Base-by-base conservation (phyloP, 2,329 filamentous ascomycete genomes). In the Epicoccum nigrum region DNA sequence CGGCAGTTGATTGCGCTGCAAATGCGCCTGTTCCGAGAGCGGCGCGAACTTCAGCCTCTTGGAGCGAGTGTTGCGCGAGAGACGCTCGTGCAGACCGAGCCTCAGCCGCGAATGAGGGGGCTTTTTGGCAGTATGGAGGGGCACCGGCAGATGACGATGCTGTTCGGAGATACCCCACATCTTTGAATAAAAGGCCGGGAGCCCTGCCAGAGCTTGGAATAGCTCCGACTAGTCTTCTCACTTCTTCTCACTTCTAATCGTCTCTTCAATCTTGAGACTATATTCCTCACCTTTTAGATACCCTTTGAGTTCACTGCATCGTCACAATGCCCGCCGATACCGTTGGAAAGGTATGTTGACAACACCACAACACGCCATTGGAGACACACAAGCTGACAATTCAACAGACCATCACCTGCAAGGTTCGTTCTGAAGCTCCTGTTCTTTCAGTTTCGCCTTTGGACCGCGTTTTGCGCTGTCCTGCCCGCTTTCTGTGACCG, bases 331-430 rank as follows among this genome's bases (percentile, higher is more conserved):
- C 21, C 34, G 31, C 45, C 17, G 43, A 48, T 49, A 54, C 46
- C 42, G 51, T 50, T 50, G 45, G 45, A 35, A 46, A 49, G 49
- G 49, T 52, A 52, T 38, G 49, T 47, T 31, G 13, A 43, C 32
- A 38, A 9, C 42, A 51, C 38, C 15, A 34, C 32, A 34, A 27
- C 33, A 47, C 25, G 42, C 39, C 13, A 32, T 20, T n/a, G 16
- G 43, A 35, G 25, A 32, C 28, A 4, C 19, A 44, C 13, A n/a
- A 39, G 49, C 49, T 52, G 43, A 52, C 50, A 54, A 33, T 34
- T 31, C 33, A 39, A 11, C 67, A 97, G 91, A 91, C 90, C 68
- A 96, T 96, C 74, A 95, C 87, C 69, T 97, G 92, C 85, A 93
- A 94, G 78, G 49, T 52, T 30, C 28, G 49, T 52, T 44, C 16